Evolutionary conservation across 768 basidiomycete genomes (phyloP).

Genomic region (Naganishia vishniacii): DNA sequence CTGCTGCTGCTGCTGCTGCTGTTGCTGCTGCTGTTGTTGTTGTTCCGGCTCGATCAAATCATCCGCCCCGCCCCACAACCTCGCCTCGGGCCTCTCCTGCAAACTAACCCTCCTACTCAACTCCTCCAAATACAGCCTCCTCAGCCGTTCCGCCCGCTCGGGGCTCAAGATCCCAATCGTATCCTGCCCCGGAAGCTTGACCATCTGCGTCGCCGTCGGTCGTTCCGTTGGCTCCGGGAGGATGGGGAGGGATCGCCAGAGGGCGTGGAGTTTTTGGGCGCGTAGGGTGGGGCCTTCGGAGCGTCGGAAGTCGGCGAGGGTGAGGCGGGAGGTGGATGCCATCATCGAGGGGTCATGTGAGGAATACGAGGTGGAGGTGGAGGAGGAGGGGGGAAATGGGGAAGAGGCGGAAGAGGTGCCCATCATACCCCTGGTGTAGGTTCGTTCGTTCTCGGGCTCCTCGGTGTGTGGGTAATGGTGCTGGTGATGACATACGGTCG

Average conservation of each 20-base stretch:
- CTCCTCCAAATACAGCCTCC: conserved; percentile 71
- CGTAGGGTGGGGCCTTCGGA: conserved; percentile 42
- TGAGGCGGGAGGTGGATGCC: conserved; percentile 27
- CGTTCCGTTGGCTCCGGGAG: conserved; percentile 31
- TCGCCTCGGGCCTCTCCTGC: conserved; percentile 41
- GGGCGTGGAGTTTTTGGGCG: conserved; percentile 40
- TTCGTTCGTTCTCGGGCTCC: neutral
- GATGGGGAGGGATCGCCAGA: conserved; percentile 44
- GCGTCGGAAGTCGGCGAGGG: conserved; percentile 44
- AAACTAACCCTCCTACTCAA: conserved; percentile 53
- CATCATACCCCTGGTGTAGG: neutral
- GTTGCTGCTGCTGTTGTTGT: neutral
- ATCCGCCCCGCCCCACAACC: conserved; percentile 46
- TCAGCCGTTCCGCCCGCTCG: conserved; percentile 60
- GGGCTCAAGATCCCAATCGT: conserved; percentile 50
- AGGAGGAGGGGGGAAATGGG: no score
- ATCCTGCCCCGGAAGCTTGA: conserved; percentile 43
- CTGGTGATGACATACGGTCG: conserved; percentile 26
- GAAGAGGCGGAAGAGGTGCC: no score
- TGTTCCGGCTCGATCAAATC: conserved; percentile 37
- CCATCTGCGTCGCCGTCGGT: conserved; percentile 36
- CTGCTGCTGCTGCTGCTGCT: conserved; percentile 1
- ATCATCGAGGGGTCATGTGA: neutral
- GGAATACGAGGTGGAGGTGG: no score
- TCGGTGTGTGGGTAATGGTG: conserved; percentile 16